phyloP scores from a whole-genome alignment of 140 eudicot genomes.

The Erigeron philadelphicus region DNA sequence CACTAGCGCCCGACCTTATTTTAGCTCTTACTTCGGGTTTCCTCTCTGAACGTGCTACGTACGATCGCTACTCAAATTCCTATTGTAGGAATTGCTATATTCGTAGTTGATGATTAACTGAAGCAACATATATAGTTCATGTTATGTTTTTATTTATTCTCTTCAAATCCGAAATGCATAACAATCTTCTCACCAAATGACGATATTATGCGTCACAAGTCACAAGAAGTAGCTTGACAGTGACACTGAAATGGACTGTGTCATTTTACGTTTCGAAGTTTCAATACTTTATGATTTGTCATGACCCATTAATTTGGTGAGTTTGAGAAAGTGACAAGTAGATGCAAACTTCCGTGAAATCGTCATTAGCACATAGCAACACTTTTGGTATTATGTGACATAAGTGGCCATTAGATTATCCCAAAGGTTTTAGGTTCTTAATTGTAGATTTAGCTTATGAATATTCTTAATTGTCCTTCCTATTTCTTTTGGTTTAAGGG shows the following conservation, averaged over 20 bases:
- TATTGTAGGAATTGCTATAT: not conserved
- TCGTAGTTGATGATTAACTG: not conserved
- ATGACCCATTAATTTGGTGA: slow-evolving; percentile 10
- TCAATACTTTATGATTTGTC: slow-evolving; percentile 4
- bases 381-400: slow-evolving; percentile 11
- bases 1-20: too few species aligned
- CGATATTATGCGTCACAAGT: slow-evolving; percentile 11
- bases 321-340: slow-evolving; percentile 29
- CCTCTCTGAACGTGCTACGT: too few species aligned
- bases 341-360: slow-evolving; percentile 18
- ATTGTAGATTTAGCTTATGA: slow-evolving; percentile 4
- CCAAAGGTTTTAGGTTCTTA: slow-evolving; percentile 38
- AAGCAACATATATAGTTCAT: not conserved
- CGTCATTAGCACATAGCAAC: slow-evolving; percentile 23
- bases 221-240: slow-evolving; percentile 3
- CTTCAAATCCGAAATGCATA: not conserved
- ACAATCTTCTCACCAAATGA: slow-evolving; percentile 8
- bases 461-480: slow-evolving; percentile 22
- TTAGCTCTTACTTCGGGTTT: too few species aligned
- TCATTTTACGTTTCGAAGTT: not conserved
- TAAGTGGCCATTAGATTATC: slow-evolving; percentile 38
- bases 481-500: slow-evolving; percentile 7
- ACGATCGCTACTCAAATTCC: too few species aligned
- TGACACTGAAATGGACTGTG: not conserved
- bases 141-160: not conserved